Evolutionary conservation across 768 basidiomycete species (phyloP), one percentile per base, ranked within the genome.

Genomic region (Cystobasidium ongulense): DNA sequence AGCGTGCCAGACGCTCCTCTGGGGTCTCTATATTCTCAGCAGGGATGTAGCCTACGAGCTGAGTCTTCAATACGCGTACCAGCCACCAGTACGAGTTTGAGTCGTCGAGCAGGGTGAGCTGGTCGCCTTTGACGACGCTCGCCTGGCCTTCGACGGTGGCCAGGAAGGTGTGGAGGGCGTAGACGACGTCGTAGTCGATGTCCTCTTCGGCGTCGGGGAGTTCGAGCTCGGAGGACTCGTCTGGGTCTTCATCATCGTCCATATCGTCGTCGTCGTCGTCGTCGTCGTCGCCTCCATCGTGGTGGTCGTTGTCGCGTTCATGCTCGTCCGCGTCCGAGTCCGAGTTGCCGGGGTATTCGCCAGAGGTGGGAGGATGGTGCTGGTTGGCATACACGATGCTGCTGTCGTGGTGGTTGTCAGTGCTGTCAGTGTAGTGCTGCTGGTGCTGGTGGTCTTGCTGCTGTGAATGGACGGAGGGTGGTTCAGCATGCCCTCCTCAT

Each of bases 71-170:
- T 10, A 99, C 96, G 59, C 93, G 87, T 8, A 99, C 95, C 63
- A 98, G 90, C 96, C 96, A 98, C 96, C 96, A 98, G 83, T 99
- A 99, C 82, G 91, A 92, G 82, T 99, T 98, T 72, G 89, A 92
- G 81, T 99, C 96, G 83, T 99, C 96, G 86, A 98, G 92, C 53
- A 99, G 84, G 80, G 92, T 89, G 57, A 99, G 85, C 75, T 90
- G 91, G 84, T 99, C 95, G 29, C 96, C 96, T 82, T 97, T 98
- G 81, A 96, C 91, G 76, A 99, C 96, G 77, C 91, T 96, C 1
- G 96, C 96, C 82, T 99, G 96, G 29, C 96, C 96, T 79, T 97
- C 95, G 39, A 98, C 94, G 0, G 96, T 98, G 0, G 96, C 96
- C 2, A 93, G 90, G 81, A 98, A 98, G 77, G 90, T 94, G 80